phyloP scores from a whole-genome alignment of 768 basidiomycete genomes.

The Podaxis sp. region DNA sequence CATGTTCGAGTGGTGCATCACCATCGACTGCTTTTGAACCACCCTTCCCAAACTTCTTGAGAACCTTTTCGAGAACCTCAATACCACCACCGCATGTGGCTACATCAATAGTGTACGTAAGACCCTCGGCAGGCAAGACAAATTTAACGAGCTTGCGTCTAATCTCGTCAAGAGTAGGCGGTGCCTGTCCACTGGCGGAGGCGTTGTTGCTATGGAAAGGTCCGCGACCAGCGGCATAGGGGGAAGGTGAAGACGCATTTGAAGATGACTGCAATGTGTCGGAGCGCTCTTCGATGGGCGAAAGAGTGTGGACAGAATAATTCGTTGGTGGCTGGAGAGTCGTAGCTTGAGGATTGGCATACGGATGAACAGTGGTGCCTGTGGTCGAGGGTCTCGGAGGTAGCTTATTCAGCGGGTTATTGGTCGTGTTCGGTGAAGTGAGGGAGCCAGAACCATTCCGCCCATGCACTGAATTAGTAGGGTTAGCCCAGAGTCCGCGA shows the following conservation, averaged over 20 bases:
- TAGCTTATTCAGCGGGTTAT: constrained; percentile 32
- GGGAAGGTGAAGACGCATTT: constrained; percentile 42
- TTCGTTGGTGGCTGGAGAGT: constrained; percentile 29
- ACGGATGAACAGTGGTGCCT: constrained; percentile 49
- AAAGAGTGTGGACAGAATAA: constrained; percentile 43
- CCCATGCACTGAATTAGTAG: constrained; percentile 31
- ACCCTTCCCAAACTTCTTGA: constrained; percentile 85
- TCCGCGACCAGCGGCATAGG: constrained; percentile 55
- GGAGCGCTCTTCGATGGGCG: constrained; percentile 70
- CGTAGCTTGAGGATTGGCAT: constrained; percentile 47
- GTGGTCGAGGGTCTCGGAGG: constrained; percentile 39
- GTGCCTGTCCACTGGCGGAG: constrained; percentile 33
- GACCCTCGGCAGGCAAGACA: constrained; percentile 75
- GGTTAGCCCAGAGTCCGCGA: constrained; percentile 24
- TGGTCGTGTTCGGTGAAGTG: constrained; percentile 31
- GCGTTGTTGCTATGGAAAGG: constrained; percentile 39
- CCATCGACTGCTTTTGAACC: constrained; percentile 40
- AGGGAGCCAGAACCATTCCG: constrained; percentile 50
- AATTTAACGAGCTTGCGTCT: constrained; percentile 88
- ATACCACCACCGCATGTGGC: constrained; percentile 75
- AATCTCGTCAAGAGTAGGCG: constrained; percentile 60
- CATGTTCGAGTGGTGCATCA: constrained; percentile 24
- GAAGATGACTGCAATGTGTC: constrained; percentile 26
- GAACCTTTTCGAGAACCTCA: constrained; percentile 83
- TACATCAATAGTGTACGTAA: constrained; percentile 74